These are phyloP conservation scores for Candida sp. DNA, from an alignment of 1,139 yeast species.

Conservation along the genomic window DNA sequence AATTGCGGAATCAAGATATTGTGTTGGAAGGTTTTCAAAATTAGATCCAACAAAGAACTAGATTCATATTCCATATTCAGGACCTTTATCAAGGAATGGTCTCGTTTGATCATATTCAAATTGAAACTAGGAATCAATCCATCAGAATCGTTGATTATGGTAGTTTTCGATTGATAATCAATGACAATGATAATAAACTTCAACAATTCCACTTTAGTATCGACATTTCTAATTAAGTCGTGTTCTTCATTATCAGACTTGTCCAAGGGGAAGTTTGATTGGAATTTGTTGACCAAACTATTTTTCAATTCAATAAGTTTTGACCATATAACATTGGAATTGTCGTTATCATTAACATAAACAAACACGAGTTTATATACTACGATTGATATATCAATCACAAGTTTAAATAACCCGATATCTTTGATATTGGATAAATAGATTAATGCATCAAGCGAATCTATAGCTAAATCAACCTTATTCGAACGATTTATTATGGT, in stretches of 20 bases:
- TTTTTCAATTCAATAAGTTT: constrained; percentile 42
- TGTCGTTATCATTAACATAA: constrained; percentile 43
- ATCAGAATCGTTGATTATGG: background rate
- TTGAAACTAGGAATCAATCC: constrained; percentile 39
- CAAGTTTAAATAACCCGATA: constrained; percentile 25
- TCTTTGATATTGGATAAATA: constrained; percentile 25
- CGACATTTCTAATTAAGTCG: constrained; percentile 48
- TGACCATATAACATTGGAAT: constrained; percentile 40
- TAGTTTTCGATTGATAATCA: constrained; percentile 60
- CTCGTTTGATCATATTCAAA: constrained; percentile 53
- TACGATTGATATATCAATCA: constrained; percentile 32
- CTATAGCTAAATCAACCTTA: constrained; percentile 42
- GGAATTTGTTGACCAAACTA: constrained; percentile 32
- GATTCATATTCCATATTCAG: constrained; percentile 68
- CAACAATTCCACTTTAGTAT: constrained; percentile 61
- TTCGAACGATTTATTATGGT: constrained; percentile 21
- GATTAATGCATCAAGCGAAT: constrained; percentile 32
- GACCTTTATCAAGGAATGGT: constrained; percentile 65
- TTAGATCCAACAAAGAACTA: constrained; percentile 59
- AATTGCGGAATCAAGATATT: constrained; percentile 56
- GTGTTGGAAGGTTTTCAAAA: constrained; percentile 53
- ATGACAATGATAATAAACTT: constrained; percentile 73
- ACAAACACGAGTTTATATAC: constrained; percentile 38
- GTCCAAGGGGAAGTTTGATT: constrained; percentile 39
- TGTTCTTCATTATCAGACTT: constrained; percentile 47